A percentile compares a stretch with the other conserved stretches of the same genome.
Evolutionary conservation across 1,139 yeast genomes (phyloP).

Genomic region (Suhomyces atakaporum): DNA sequence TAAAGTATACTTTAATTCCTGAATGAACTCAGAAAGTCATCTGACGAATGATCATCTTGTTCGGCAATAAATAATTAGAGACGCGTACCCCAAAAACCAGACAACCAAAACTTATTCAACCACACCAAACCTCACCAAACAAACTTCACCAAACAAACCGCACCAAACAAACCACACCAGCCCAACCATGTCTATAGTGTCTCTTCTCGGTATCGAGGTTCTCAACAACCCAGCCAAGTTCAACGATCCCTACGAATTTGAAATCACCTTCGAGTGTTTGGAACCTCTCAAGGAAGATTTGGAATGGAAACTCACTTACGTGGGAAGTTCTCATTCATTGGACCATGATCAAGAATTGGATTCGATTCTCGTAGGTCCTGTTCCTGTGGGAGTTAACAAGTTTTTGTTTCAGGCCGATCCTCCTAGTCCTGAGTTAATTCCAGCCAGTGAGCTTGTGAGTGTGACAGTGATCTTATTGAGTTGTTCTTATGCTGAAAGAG

Average conservation of each 20-base stretch:
- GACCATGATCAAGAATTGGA: constrained; percentile 98
- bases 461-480: constrained; percentile 92
- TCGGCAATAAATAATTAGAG: no score
- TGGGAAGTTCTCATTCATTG: constrained; percentile 88
- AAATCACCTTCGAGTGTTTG: constrained; percentile 93
- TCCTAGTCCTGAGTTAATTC: constrained; percentile 92
- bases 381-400: constrained; percentile 95
- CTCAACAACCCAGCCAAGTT: constrained; percentile 94
- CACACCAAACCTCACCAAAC: no score
- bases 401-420: constrained; percentile 94
- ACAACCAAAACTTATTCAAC: no score
- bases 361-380: constrained; percentile 94
- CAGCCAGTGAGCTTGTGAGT: constrained; percentile 91
- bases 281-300: constrained; percentile 91
- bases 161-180: not conserved
- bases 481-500: constrained; percentile 90
- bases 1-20: no score
- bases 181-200: constrained; percentile 80
- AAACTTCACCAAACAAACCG: not conserved
- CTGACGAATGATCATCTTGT: not conserved
- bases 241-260: constrained; percentile 91
- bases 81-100: no score
- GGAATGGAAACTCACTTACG: constrained; percentile 97
- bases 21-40: no score
- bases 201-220: constrained; percentile 87